phyloP scores from a whole-genome alignment of 2,329 filamentous ascomycete species.

The Passalora sequoiae region DNA sequence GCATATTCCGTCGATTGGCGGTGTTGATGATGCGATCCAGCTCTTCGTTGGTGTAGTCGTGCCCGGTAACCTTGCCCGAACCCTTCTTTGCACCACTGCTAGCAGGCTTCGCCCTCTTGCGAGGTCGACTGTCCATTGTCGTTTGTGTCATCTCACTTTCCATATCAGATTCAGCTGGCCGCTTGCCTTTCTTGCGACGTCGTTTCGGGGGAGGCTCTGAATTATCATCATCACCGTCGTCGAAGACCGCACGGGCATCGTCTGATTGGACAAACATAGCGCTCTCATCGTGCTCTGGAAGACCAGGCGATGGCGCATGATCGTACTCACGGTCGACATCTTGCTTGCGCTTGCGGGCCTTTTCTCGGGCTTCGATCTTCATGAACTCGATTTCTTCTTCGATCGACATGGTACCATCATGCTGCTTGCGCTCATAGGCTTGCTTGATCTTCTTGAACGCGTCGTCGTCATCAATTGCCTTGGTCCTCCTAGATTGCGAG shows the following conservation, averaged over 20 bases:
- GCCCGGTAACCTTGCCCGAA: not conserved
- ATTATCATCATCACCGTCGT: not conserved
- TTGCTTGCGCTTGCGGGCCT: conserved; percentile 14
- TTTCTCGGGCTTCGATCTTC: conserved; percentile 16
- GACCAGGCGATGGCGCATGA: conserved; percentile 6
- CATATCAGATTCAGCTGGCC: not conserved
- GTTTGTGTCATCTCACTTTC: not conserved
- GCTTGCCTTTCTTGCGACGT: not conserved
- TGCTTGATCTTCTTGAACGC: conserved; percentile 10
- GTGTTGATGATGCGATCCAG: not conserved
- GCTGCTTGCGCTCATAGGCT: conserved; percentile 11
- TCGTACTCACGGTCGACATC: conserved; percentile 20
- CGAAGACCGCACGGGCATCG: not conserved
- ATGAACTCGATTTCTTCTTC: conserved; percentile 25
- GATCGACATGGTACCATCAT: conserved; percentile 9
- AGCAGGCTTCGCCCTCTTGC: not conserved
- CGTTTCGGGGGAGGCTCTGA: not conserved
- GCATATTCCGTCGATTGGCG: not conserved
- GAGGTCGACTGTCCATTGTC: not conserved
- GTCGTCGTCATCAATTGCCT: not conserved
- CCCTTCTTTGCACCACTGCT: conserved; percentile 4
- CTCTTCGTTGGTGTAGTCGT: not conserved
- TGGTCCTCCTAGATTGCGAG: too few relatives aligned
- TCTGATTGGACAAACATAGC: conserved; percentile 11
- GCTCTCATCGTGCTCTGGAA: conserved; percentile 10